phyloP scores from a whole-genome alignment of 1,284 basidiomycete species.

The Cryptococcus sp. region DNA sequence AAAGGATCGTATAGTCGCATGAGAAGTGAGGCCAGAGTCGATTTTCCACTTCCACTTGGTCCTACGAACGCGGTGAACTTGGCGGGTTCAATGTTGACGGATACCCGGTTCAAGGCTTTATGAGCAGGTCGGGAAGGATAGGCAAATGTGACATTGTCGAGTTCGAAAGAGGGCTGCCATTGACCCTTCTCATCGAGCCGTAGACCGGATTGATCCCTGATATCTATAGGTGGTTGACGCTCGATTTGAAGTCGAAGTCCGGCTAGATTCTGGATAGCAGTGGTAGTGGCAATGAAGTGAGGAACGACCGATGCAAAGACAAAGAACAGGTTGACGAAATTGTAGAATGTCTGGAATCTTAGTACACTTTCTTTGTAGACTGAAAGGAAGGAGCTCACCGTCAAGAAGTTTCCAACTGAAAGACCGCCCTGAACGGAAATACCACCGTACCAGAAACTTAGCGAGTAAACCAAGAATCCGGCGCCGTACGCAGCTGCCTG shows the following conservation, averaged over 20 bases:
- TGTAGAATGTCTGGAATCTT: constrained; percentile 21
- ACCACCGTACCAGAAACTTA: constrained; percentile 34
- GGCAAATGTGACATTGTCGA: constrained; percentile 48
- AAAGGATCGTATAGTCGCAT: constrained; percentile 49
- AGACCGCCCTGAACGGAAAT: constrained; percentile 19
- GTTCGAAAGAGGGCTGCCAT: constrained; percentile 36
- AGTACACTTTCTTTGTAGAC: neutral
- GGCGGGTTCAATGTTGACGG: constrained; percentile 37
- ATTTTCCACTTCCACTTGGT: constrained; percentile 38
- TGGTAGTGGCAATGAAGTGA: constrained; percentile 31
- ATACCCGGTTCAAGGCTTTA: constrained; percentile 44
- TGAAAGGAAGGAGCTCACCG: constrained; percentile 12
- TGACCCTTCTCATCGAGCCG: constrained; percentile 6
- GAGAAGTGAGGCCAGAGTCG: constrained; percentile 46
- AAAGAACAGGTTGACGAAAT: constrained; percentile 30
- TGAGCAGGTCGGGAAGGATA: constrained; percentile 48
- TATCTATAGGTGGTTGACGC: constrained; percentile 37
- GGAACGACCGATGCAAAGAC: constrained; percentile 35
- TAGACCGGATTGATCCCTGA: constrained; percentile 26
- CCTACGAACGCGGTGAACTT: constrained; percentile 42
- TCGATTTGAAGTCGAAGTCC: constrained; percentile 38
- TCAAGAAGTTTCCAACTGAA: constrained; percentile 24
- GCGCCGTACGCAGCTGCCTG: constrained; percentile 29
- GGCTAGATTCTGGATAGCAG: constrained; percentile 20
- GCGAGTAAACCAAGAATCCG: constrained; percentile 21